Evolutionary conservation across 805 yeast species (phyloP), one percentile per base, ranked within the genome.

Genomic region (Candida rishiriensis): DNA sequence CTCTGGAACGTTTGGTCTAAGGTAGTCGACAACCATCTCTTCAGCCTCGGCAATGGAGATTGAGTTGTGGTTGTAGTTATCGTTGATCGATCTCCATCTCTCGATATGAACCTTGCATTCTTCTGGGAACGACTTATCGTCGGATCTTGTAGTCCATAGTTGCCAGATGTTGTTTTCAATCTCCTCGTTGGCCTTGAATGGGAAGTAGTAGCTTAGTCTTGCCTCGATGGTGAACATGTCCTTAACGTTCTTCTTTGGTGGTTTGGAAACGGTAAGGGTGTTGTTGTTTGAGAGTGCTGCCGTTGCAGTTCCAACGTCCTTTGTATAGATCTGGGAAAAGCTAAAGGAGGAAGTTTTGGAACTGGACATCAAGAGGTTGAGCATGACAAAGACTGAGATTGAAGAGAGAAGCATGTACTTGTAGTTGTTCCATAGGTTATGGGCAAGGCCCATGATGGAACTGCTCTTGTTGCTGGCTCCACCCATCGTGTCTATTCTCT

Each of bases 1-100:
- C 49, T 77, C 80, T 0, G 85, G 84, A 29, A 75, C 64, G 26
- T 53, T 59, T 29, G 55, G 54, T 33, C 49, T 53, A 33, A 63
- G 50, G 38, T 53, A 53, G 41, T 61, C 56, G 17, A 50, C 54
- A 9, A 61, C 57, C 38, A 49, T 56, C 15, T 49, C 54, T 45
- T 59, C 59, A 11, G 63, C 65, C 26, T 61, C 66, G 12, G 52
- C 54, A 38, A 63, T 44, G 3, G 64, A 51, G 33, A 61, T 41
- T 26, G 62, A 46, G 46, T 61, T 58, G 48, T 63, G 61, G 42
- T 63, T 53, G 43, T 52, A 61, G 42, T 60, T 57, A 28, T 57
- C 55, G 48, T 64, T 63, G 30, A 53, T 50, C 9, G 48, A 41
- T 49, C 63, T 55, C 69, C 69, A 64, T 47, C 67, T 52, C 46